phyloP scores from a whole-genome alignment of 192 early-diverging fungal species.

The Backusella australiensis region DNA sequence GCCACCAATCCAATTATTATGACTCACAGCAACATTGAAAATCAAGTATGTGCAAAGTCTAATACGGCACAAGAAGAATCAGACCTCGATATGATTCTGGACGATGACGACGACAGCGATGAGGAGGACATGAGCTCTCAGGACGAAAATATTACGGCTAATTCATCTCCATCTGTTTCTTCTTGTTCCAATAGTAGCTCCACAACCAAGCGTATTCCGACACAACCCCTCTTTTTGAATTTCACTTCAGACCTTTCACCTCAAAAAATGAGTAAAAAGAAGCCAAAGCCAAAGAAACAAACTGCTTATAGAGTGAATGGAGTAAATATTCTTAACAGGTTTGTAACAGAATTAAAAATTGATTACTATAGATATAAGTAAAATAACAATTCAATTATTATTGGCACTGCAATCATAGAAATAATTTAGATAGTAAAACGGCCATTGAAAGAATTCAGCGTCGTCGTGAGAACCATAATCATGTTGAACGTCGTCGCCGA shows the following conservation, averaged over 20 bases:
- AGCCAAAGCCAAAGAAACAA: constrained; percentile 20
- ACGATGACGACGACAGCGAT: background rate
- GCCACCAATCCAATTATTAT: background rate
- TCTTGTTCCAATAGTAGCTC: background rate
- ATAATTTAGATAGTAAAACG: constrained; percentile 44
- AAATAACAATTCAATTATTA: too few relatives aligned
- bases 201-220: background rate
- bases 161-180: background rate
- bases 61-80: background rate
- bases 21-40: background rate
- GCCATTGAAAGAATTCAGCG: constrained; percentile 71
- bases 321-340: constrained; percentile 32
- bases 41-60: background rate
- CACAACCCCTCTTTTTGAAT: constrained; percentile 23
- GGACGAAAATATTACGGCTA: background rate
- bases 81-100: constrained; percentile 2
- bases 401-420: constrained; percentile 7
- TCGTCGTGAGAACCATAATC: constrained; percentile 78
- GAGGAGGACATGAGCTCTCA: background rate
- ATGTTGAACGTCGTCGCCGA: constrained; percentile 69
- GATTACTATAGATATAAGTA: too few relatives aligned
- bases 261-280: constrained; percentile 27
- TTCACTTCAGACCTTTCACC: constrained; percentile 26
- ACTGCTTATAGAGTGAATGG: constrained; percentile 28
- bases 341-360: background rate